phyloP scores from a whole-genome alignment of 495 filamentous ascomycete species.

The Aspergillus heteromorphus region DNA sequence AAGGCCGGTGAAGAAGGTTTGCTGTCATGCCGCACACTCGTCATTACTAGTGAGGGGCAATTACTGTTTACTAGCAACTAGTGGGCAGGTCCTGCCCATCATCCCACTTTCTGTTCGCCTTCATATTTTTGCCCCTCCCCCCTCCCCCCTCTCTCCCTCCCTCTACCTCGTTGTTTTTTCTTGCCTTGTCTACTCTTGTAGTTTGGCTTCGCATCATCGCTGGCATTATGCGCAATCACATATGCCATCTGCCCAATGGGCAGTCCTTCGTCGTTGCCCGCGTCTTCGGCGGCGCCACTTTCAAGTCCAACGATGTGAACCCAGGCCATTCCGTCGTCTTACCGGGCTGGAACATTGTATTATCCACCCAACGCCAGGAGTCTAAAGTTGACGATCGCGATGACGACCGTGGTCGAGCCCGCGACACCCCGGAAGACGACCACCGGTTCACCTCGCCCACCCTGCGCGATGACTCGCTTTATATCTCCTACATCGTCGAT shows the following conservation, averaged over 20 bases:
- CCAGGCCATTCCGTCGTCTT: slow-evolving; percentile 66
- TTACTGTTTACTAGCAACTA: no score
- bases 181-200: not conserved
- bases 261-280: slow-evolving; percentile 73
- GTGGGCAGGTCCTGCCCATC: no score
- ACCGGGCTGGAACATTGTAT: slow-evolving; percentile 80
- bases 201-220: not conserved
- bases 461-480: slow-evolving; percentile 71
- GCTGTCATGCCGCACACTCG: no score
- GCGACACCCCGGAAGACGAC: slow-evolving; percentile 14
- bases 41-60: no score
- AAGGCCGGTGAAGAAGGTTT: no score
- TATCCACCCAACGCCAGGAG: slow-evolving; percentile 60
- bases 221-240: slow-evolving; percentile 27
- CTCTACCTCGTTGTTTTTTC: not conserved
- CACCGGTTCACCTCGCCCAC: slow-evolving; percentile 62
- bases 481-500: slow-evolving; percentile 85
- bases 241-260: slow-evolving; percentile 73
- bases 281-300: slow-evolving; percentile 82
- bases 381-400: slow-evolving; percentile 13
- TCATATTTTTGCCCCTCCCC: slow-evolving; percentile 1
- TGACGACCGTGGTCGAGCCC: slow-evolving; percentile 7
- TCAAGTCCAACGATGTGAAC: slow-evolving; percentile 74
- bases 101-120: not conserved
- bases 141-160: slow-evolving; percentile 3